These are phyloP conservation scores for Puccinia hordei DNA, from an alignment of 1,284 basidiomycete genomes.

Conservation along the genomic window DNA sequence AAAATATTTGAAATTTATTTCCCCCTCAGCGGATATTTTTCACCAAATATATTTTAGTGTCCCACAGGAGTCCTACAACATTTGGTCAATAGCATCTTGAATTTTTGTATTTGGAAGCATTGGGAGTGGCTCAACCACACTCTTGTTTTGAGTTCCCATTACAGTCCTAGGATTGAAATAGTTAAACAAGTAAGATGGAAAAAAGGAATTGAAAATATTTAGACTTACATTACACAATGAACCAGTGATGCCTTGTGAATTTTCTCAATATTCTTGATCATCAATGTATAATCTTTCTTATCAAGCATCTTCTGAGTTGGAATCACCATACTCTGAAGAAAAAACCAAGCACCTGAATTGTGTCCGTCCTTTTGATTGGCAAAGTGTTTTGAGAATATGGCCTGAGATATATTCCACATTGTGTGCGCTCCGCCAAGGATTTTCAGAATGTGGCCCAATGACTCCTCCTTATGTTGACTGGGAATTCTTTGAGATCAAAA, in stretches of 20 bases:
- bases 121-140: no score
- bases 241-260: neutral
- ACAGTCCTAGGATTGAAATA: neutral
- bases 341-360: constrained; percentile 2
- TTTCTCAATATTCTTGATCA: neutral
- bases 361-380: neutral
- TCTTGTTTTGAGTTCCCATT: neutral
- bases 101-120: neutral
- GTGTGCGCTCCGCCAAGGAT: constrained; percentile 10
- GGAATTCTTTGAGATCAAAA: neutral
- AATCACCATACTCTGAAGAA: neutral
- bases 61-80: no score
- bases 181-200: neutral
- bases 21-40: no score
- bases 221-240: neutral
- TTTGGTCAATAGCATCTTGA: no score
- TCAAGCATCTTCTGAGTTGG: neutral
- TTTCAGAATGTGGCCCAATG: neutral
- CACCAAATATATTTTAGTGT: no score
- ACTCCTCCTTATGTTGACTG: neutral
- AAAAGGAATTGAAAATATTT: no score
- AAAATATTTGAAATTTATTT: no score
- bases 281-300: constrained; percentile 18
- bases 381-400: neutral
- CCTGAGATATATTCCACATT: constrained; percentile 10